Base-by-base conservation (phyloP, 768 basidiomycete species). In the Pholiota microspora region DNA sequence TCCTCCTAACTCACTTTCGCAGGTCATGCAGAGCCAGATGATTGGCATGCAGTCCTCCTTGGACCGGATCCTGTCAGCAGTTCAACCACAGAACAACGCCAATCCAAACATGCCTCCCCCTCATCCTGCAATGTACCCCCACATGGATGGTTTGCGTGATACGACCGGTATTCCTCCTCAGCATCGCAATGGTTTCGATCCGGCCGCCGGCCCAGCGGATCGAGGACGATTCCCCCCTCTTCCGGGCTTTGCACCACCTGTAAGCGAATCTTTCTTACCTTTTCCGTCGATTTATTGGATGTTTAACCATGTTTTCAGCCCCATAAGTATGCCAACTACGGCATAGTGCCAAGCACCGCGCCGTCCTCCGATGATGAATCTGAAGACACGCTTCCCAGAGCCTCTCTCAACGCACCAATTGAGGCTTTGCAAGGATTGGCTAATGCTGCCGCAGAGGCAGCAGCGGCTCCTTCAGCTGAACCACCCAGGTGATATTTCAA, bases 11-110 rank as follows among this genome's bases (percentile, higher is more conserved):
- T 21, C 21, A 21, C 5, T 32, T 23, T 47, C 47, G 16, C 58
- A 91, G 90, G 87, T 92, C 61, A 89, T 94, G 83, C 90, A 94
- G 69, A 91, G 89, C 71, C 92, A 93, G 68, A 92, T 94, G 89
- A 93, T 94, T 62, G 92, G 92, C 62, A 90, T 94, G 87, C 92
- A 94, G 71, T 88, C 90, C 4, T 88, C 91, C 23, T 69, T 94
- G 59, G 92, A 94, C 71, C 82, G 92, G 49, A 94, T 94, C 65
- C 72, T 94, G 51, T 73, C 79, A 42, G 85, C 82, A 2, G 76
- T 93, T 54, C 88, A 78, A 62, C 71, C 73, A 42, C 77, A 75
- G 54, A 68, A 67, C 51, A 66, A 56, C 49, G 57, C 52, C 59
- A 67, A 61, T 65, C 62, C 60, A 58, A 58, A 60, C 52, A 72